These are phyloP conservation scores for Multifurca ochricompacta DNA, from an alignment of 768 basidiomycete genomes.

Conservation along the genomic window DNA sequence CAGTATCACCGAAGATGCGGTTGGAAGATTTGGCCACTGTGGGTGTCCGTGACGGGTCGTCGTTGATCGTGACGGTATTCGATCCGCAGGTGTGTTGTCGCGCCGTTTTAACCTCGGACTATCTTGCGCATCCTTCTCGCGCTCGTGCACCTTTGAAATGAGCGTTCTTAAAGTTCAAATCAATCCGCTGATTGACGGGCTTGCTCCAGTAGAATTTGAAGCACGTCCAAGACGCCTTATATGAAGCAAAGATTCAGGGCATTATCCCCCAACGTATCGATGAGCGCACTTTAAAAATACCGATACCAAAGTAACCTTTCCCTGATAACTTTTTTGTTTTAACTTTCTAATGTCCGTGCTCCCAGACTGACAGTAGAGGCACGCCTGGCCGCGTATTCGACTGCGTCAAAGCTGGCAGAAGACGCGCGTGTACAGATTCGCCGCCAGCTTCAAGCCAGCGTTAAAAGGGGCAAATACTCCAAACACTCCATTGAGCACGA, in stretches of 20 bases:
- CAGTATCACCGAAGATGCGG: conserved; percentile 25
- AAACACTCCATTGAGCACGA: conserved; percentile 66
- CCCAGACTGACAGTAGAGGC: conserved; percentile 71
- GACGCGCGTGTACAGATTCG: conserved; percentile 70
- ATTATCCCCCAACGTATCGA: conserved; percentile 68
- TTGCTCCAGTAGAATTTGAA: conserved; percentile 59
- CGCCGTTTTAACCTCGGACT: background rate
- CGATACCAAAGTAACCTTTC: conserved; percentile 60
- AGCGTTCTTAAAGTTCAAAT: background rate
- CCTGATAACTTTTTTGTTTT: background rate
- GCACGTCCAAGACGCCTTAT: conserved; percentile 64
- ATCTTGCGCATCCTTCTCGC: background rate
- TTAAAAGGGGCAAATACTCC: conserved; percentile 62
- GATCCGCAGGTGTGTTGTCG: conserved; percentile 60
- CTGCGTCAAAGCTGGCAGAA: conserved; percentile 60
- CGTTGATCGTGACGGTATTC: conserved; percentile 66
- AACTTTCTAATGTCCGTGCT: background rate
- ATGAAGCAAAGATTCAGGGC: conserved; percentile 65
- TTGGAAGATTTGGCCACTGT: conserved; percentile 74
- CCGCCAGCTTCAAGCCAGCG: conserved; percentile 53
- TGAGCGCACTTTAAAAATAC: conserved; percentile 63
- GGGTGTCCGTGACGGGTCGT: conserved; percentile 71
- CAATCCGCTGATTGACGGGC: conserved; percentile 1
- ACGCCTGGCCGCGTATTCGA: conserved; percentile 45
- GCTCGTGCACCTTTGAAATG: background rate